Conservation (phyloP, 805 yeast genomes). For the Lachancea lanzarotensis region DNA sequence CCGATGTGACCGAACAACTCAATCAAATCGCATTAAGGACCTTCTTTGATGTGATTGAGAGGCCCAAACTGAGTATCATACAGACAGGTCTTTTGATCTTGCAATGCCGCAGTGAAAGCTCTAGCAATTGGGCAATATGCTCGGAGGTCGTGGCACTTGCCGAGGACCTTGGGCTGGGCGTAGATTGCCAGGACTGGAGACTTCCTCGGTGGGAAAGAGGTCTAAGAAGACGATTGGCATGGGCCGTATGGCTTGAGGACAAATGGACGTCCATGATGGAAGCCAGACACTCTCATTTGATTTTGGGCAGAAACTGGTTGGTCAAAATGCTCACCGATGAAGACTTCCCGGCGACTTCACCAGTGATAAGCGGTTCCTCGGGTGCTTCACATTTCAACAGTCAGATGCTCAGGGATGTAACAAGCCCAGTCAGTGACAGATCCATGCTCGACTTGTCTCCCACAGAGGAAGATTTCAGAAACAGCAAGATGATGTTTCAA, state of each 20-base stretch:
- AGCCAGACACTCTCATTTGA: slow-evolving; percentile 77
- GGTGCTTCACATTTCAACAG: slow-evolving; percentile 3
- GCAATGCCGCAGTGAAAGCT: slow-evolving; percentile 50
- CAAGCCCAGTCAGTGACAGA: slow-evolving; percentile 14
- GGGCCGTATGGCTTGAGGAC: slow-evolving; percentile 93
- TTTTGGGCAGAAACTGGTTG: slow-evolving; percentile 70
- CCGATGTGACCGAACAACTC: slow-evolving; percentile 58
- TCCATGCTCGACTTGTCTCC: slow-evolving; percentile 26
- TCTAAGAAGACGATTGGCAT: slow-evolving; percentile 76
- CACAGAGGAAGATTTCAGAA: slow-evolving; percentile 50
- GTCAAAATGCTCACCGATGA: slow-evolving; percentile 59
- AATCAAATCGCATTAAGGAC: slow-evolving; percentile 61
- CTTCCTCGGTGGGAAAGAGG: slow-evolving; percentile 95
- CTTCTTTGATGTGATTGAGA: slow-evolving; percentile 65
- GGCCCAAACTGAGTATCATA: slow-evolving; percentile 87
- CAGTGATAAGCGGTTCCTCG: slow-evolving; percentile 14
- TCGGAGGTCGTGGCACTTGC: slow-evolving; percentile 83
- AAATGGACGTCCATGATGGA: slow-evolving; percentile 84
- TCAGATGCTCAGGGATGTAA: slow-evolving; percentile 1
- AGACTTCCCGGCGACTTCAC: slow-evolving; percentile 71
- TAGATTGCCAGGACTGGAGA: slow-evolving; percentile 88
- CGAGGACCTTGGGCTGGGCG: slow-evolving; percentile 84
- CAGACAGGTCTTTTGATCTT: slow-evolving; percentile 80
- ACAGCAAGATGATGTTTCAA: slow-evolving; percentile 63
- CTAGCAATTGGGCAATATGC: slow-evolving; percentile 78